Percentiles rank a stretch among this genome's conserved stretches.
Conservation (phyloP, 148 eudicot genomes). For the Fagopyrum tataricum region DNA sequence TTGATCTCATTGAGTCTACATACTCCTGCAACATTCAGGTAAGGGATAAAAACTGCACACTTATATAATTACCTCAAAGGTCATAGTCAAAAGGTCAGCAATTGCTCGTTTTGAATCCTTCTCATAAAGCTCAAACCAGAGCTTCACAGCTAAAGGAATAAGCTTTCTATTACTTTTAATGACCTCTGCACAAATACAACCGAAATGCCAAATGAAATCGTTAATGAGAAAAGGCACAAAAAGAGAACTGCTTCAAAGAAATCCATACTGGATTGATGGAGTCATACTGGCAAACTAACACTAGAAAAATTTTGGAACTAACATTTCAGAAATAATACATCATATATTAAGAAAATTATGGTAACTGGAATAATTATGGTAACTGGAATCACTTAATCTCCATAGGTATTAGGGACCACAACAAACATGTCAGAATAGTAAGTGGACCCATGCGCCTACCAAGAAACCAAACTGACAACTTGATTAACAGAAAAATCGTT, state of each 20-base stretch:
- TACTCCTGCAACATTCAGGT: neutral
- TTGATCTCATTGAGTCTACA: neutral
- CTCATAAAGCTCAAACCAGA: constrained; percentile 85
- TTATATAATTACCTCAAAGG: constrained; percentile 71
- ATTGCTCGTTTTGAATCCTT: constrained; percentile 65
- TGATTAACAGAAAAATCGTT: too few relatives aligned
- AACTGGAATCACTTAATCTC: neutral
- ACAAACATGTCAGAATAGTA: too few relatives aligned
- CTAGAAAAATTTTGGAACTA: too few relatives aligned
- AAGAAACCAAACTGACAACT: too few relatives aligned
- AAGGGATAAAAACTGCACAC: neutral
- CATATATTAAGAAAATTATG: neutral
- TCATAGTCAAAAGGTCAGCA: constrained; percentile 63
- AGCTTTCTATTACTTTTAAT: constrained; percentile 66
- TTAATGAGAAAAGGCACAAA: neutral
- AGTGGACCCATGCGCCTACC: too few relatives aligned
- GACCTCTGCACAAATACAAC: constrained; percentile 45
- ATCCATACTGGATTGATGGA: neutral
- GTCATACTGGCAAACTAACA: too few relatives aligned
- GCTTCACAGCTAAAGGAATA: constrained; percentile 63
- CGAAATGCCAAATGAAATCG: neutral
- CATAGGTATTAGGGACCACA: too few relatives aligned
- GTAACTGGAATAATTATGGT: neutral
- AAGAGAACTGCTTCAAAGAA: neutral
- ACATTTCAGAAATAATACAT: neutral